These are phyloP conservation scores for Vinca minor DNA, from an alignment of 257 asterid genomes.

Conservation along the genomic window DNA sequence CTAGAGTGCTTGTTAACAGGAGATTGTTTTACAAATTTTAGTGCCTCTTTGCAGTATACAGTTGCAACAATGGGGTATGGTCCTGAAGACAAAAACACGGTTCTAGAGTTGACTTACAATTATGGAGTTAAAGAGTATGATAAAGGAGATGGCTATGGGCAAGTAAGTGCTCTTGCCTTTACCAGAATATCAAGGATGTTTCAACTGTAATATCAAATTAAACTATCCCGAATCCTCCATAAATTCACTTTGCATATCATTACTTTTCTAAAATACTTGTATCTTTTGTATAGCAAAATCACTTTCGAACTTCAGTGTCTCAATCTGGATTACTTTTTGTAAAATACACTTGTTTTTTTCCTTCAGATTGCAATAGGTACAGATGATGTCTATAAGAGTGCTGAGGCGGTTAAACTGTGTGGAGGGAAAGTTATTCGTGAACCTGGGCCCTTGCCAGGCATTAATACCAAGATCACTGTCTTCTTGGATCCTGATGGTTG, in stretches of 20 bases:
- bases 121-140: conserved; percentile 58
- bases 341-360: conserved; percentile 4
- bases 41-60: conserved; percentile 37
- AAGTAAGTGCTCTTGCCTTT: conserved; percentile 31
- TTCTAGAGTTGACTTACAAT: conserved; percentile 58
- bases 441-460: conserved; percentile 37
- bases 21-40: conserved; percentile 2
- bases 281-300: neutral
- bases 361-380: conserved; percentile 39
- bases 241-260: too few relatives aligned
- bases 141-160: conserved; percentile 81
- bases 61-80: conserved; percentile 74
- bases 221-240: neutral
- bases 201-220: neutral
- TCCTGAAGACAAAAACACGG: conserved; percentile 63
- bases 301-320: neutral
- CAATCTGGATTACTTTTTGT: neutral
- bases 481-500: conserved; percentile 40
- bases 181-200: neutral
- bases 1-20: neutral
- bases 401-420: conserved; percentile 22
- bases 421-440: conserved; percentile 28
- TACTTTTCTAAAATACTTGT: too few relatives aligned
- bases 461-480: conserved; percentile 30
- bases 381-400: conserved; percentile 31